Percentiles rank a stretch among this genome's conserved stretches.
These are phyloP conservation scores for Lasiosphaeriaceae sp. DNA, from an alignment of 495 filamentous ascomycete species.

Conservation along the genomic window DNA sequence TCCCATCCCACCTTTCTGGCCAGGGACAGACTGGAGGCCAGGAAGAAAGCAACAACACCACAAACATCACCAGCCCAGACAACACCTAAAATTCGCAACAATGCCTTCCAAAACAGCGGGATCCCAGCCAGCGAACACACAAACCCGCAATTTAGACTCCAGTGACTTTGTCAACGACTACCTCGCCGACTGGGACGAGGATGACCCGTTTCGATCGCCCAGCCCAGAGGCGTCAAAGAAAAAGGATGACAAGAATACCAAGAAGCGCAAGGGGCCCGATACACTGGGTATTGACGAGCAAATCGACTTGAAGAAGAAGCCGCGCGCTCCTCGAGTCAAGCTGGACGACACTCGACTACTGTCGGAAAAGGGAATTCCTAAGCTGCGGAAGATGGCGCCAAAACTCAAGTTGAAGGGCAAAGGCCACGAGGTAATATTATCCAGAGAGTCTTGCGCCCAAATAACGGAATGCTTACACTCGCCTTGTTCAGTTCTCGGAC, in stretches of 20 bases:
- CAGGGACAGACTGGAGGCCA: not conserved
- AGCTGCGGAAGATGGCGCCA: slow-evolving; percentile 66
- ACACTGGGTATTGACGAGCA: slow-evolving; percentile 79
- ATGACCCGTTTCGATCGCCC: slow-evolving; percentile 30
- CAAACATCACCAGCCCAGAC: not conserved
- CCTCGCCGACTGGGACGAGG: slow-evolving; percentile 28
- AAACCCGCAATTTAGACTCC: slow-evolving; percentile 2
- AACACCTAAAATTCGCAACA: not conserved
- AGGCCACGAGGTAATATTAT: slow-evolving; percentile 73
- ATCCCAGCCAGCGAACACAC: not conserved
- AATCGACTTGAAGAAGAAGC: slow-evolving; percentile 70
- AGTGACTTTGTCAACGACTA: slow-evolving; percentile 21
- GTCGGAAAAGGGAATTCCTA: slow-evolving; percentile 77
- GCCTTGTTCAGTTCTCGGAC: slow-evolving; percentile 68
- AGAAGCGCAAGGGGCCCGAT: slow-evolving; percentile 34
- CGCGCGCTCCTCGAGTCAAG: slow-evolving; percentile 69
- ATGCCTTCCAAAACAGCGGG: slow-evolving; percentile 18
- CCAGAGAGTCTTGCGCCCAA: not conserved
- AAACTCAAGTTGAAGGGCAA: slow-evolving; percentile 84
- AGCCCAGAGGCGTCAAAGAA: slow-evolving; percentile 26
- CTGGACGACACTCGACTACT: slow-evolving; percentile 82
- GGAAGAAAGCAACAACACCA: not conserved
- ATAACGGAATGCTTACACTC: not conserved
- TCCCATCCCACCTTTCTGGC: slow-evolving; percentile 3
- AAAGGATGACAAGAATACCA: slow-evolving; percentile 11